Conservation (phyloP, 164 flowering plant species). For the Berberis vulgaris region DNA sequence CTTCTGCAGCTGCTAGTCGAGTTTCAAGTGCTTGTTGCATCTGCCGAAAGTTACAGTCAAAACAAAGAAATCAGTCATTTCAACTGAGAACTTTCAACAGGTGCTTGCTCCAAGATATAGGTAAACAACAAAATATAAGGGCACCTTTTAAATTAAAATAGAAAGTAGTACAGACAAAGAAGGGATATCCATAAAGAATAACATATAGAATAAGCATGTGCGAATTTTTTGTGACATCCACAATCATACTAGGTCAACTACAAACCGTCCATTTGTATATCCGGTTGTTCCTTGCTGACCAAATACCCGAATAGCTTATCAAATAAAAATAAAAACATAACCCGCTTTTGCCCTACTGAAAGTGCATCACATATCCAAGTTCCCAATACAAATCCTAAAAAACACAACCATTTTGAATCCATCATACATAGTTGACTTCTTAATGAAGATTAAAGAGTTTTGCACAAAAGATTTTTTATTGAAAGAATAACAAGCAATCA, state of each 20-base stretch:
- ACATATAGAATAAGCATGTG: no score
- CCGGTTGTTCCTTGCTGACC: no score
- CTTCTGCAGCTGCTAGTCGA: constrained; percentile 54
- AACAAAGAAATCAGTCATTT: not conserved
- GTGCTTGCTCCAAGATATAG: not conserved
- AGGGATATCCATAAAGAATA: no score
- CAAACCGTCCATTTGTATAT: no score
- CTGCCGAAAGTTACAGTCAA: constrained; percentile 25
- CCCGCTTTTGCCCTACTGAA: not conserved
- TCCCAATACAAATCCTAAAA: no score
- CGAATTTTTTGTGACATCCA: no score
- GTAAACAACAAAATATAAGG: not conserved
- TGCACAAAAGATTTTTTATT: not conserved
- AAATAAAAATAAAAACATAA: no score
- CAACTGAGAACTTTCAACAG: not conserved
- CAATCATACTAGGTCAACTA: no score
- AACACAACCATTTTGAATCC: no score
- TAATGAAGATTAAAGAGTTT: not conserved
- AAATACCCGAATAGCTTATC: not conserved
- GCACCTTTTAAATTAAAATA: not conserved
- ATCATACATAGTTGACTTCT: no score
- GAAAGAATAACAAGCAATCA: not conserved
- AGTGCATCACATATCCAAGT: no score
- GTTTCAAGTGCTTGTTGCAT: constrained; percentile 52
- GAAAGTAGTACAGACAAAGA: no score